A percentile compares a stretch with the other conserved stretches of the same genome.
Conservation (phyloP, 768 basidiomycete species). For the Mycena kentingensis region DNA sequence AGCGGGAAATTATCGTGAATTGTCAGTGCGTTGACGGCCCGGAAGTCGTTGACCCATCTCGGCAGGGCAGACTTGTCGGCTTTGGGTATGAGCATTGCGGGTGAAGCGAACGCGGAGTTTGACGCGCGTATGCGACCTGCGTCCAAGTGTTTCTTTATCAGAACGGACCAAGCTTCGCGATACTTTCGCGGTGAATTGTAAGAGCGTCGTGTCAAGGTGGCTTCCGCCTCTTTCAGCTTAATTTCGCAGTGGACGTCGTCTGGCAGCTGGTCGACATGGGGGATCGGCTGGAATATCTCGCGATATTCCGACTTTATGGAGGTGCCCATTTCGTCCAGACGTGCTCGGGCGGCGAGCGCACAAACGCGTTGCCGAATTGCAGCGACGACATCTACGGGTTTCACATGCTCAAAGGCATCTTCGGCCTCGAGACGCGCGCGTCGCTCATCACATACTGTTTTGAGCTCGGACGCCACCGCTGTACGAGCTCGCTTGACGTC, state of each 20-base stretch:
- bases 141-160: conserved; percentile 33
- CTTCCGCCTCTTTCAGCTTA: conserved; percentile 22
- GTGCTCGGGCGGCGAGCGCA: conserved; percentile 3
- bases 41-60: conserved; percentile 32
- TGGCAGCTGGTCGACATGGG: conserved; percentile 25
- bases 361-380: conserved; percentile 1
- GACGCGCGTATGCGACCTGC: conserved; percentile 32
- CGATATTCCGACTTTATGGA: neutral
- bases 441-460: neutral
- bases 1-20: conserved; percentile 24
- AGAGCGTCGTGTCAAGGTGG: conserved; percentile 8
- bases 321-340: neutral
- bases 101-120: conserved; percentile 27
- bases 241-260: conserved; percentile 22
- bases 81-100: conserved; percentile 36
- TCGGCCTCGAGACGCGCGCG: neutral
- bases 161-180: conserved; percentile 26
- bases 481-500: neutral
- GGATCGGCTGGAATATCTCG: conserved; percentile 12
- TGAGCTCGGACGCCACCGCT: neutral
- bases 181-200: conserved; percentile 37
- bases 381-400: neutral
- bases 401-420: neutral
- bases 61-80: conserved; percentile 27
- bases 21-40: conserved; percentile 25